phyloP scores from a whole-genome alignment of 768 basidiomycete species.

The Suillus clintonianus region DNA sequence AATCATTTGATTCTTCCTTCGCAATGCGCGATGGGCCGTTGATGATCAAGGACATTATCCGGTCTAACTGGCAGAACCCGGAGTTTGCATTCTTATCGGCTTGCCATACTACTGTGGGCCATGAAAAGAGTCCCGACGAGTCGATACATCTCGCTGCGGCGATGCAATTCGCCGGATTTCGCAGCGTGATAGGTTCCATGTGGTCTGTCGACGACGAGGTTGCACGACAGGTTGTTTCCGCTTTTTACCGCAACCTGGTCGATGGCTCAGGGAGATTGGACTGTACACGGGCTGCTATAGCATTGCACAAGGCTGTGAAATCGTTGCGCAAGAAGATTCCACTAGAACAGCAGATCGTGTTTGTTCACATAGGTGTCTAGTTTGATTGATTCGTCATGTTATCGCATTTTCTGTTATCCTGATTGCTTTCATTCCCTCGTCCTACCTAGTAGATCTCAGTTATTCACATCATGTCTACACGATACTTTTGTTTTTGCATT shows the following conservation, averaged over 20 bases:
- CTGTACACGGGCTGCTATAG: not conserved
- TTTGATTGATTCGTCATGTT: not conserved
- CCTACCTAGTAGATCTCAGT: not conserved
- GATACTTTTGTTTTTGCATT: too few species aligned
- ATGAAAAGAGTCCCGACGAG: conserved; percentile 17
- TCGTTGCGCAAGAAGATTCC: not conserved
- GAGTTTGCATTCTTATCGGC: conserved; percentile 25
- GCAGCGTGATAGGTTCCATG: conserved; percentile 22
- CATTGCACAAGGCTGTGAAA: not conserved
- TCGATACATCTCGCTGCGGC: conserved; percentile 23
- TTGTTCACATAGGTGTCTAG: conserved; percentile 3
- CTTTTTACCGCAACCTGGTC: not conserved
- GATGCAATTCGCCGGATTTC: conserved; percentile 21
- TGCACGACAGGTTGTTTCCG: conserved; percentile 4
- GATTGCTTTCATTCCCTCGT: not conserved
- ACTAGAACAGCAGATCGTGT: conserved; percentile 3
- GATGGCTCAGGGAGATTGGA: not conserved
- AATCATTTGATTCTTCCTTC: conserved; percentile 18
- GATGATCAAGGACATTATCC: conserved; percentile 9
- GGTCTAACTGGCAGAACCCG: conserved; percentile 8
- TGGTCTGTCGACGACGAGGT: conserved; percentile 21
- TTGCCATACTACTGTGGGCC: conserved; percentile 22
- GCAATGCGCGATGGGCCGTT: conserved; percentile 13
- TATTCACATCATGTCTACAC: not conserved
- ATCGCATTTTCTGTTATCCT: not conserved